Evolutionary conservation across 257 asterid species (phyloP).

Genomic region (Petunia secreta): DNA sequence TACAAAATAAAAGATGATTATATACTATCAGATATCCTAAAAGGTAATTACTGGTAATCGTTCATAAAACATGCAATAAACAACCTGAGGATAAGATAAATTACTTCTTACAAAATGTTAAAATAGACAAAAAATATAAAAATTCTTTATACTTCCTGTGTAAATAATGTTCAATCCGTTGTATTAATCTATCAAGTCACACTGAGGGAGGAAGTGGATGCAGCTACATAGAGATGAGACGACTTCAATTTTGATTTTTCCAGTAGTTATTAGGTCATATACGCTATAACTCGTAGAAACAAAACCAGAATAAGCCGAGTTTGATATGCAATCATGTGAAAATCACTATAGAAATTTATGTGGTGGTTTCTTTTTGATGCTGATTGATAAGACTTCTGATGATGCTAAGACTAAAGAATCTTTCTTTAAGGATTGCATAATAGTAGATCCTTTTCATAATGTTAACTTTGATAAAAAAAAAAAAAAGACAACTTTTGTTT

Average conservation of each 20-base stretch:
- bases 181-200: neutral
- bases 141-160: too few relatives aligned
- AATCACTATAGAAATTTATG: neutral
- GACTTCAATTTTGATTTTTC: neutral
- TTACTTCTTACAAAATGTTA: too few relatives aligned
- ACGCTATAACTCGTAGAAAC: neutral
- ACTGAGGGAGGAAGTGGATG: neutral
- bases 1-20: too few relatives aligned
- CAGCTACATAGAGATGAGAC: slow-evolving; percentile 9
- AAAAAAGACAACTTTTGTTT: neutral
- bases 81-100: too few relatives aligned
- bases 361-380: neutral
- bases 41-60: too few relatives aligned
- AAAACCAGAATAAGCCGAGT: neutral
- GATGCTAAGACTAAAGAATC: neutral
- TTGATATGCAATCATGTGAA: slow-evolving; percentile 14
- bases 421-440: slow-evolving; percentile 9
- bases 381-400: slow-evolving; percentile 20
- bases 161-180: neutral
- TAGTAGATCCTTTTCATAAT: slow-evolving; percentile 13
- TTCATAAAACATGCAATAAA: too few relatives aligned
- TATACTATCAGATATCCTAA: too few relatives aligned
- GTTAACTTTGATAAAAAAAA: neutral
- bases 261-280: neutral
- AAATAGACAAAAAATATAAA: too few relatives aligned